These are phyloP conservation scores for Linnemannia zychae DNA, from an alignment of 192 early-diverging fungal species.

Conservation along the genomic window DNA sequence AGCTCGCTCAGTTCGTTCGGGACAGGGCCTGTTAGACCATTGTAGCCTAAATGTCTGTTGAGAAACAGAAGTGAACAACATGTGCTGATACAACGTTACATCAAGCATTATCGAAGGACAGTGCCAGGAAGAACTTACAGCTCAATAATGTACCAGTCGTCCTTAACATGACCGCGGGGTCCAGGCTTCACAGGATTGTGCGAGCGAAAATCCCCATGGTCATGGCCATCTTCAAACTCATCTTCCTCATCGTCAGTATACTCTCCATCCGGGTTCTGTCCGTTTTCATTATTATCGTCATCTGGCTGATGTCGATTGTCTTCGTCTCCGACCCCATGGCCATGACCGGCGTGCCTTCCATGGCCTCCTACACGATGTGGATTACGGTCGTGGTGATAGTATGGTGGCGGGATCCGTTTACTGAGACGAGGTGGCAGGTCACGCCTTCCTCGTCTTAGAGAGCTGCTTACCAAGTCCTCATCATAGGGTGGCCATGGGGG, in stretches of 20 bases:
- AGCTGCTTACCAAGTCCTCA: constrained; percentile 27
- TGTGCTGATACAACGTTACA: no score
- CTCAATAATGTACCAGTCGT: constrained; percentile 47
- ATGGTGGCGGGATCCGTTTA: not conserved
- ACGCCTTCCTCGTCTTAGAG: not conserved
- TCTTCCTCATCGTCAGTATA: not conserved
- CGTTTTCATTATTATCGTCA: constrained; percentile 22
- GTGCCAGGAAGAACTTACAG: constrained; percentile 5
- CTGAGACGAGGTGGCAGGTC: not conserved
- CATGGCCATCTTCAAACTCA: not conserved
- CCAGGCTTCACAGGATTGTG: not conserved
- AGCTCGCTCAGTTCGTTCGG: constrained; percentile 18
- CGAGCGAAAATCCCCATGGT: not conserved
- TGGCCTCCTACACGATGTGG: constrained; percentile 6
- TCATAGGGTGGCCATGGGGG: constrained; percentile 41
- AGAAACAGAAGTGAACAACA: not conserved
- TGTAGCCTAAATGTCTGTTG: constrained; percentile 36
- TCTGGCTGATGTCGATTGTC: constrained; percentile 27
- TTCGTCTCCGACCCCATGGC: not conserved
- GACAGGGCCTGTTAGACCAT: constrained; percentile 31
- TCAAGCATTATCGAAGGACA: not conserved
- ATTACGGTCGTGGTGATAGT: constrained; percentile 21
- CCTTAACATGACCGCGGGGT: not conserved
- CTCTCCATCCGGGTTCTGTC: not conserved
- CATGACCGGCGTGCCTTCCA: not conserved